Evolutionary conservation across 2,329 filamentous ascomycete species (phyloP), one percentile per base, ranked within the genome.

Genomic region (Neodidymelliopsis sp.): DNA sequence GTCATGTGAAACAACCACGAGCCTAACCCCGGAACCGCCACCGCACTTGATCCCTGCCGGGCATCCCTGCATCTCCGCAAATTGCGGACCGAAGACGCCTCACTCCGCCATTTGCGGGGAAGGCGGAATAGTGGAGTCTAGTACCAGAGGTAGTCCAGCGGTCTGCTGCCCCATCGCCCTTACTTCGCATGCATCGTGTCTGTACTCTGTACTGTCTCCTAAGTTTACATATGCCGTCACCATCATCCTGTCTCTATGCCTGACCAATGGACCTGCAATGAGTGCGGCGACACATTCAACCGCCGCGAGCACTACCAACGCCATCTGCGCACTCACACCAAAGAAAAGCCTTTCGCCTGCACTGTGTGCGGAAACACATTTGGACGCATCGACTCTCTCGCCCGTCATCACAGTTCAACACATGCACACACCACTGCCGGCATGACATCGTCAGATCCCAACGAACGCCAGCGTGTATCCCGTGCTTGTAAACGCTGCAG

Each of bases 401-500:
- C 29, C 15, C 29, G 13, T 16, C 29, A 31, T 23, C 23, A 39
- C 36, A 13, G 16, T 15, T 13, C 11, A 15, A 22, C 36, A 10
- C 36, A 39, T 29, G 18, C 22, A 4, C 16, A 39, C 3, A 16
- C 36, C 6, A 18, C 25, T 30, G 23, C 41, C 11, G 23, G 23
- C 8, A 22, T 12, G 25, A 15, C 29, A 13, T 34, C 35, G 11
- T 23, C n/a, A 18, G 24, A 22, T 10, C 35, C 28, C 16, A n/a
- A 15, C n/a, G 44, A 48, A 13, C 36, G 44, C 5, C 29, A 41
- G 19, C 29, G 44, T 9, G 44, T 48, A 3, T 34, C 44, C 7
- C 44, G 13, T 3, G 44, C 44, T 7, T 48, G 44, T 15, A 40
- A 41, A 23, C 44, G 44, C 19, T 48, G 44, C 24, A 40, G 29